Evolutionary conservation across 768 basidiomycete species (phyloP).

Genomic region (Tricholoma sp.): DNA sequence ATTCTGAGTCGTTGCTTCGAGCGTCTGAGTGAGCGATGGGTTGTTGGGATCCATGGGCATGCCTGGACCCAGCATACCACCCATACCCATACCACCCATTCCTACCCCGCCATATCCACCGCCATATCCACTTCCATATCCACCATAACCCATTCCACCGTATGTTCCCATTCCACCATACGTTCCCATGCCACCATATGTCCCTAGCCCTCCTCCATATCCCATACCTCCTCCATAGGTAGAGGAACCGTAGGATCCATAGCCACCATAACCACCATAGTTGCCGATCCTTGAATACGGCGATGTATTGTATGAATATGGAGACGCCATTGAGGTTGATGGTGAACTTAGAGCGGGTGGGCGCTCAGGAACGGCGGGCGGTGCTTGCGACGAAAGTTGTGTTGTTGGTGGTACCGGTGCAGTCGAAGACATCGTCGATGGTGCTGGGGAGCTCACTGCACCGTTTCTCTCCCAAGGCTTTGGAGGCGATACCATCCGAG

Average conservation of each 20-base stretch:
- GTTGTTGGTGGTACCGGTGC: constrained; percentile 22
- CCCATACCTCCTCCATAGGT: constrained; percentile 30
- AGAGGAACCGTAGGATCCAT: constrained; percentile 23
- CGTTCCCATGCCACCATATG: constrained; percentile 24
- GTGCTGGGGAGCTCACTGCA: constrained; percentile 27
- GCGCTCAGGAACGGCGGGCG: constrained; percentile 50
- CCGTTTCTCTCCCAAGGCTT: constrained; percentile 83
- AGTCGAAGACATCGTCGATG: constrained; percentile 20
- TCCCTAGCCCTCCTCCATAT: constrained; percentile 22
- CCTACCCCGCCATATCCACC: constrained; percentile 18
- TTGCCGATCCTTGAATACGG: constrained; percentile 38
- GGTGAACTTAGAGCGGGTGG: constrained; percentile 47
- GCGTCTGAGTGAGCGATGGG: constrained; percentile 76
- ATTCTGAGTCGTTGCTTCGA: constrained; percentile 85
- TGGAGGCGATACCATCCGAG: constrained; percentile 72
- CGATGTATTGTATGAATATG: constrained; percentile 39
- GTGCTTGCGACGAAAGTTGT: constrained; percentile 17
- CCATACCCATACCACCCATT: constrained; percentile 28
- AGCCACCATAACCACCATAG: constrained; percentile 26
- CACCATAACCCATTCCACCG: constrained; percentile 29
- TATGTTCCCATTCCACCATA: constrained; percentile 41
- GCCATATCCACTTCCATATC: constrained; percentile 7
- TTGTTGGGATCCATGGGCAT: constrained; percentile 45
- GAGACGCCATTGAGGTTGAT: constrained; percentile 34
- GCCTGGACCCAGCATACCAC: constrained; percentile 40